Percentiles rank a stretch among this genome's conserved stretches.
Evolutionary conservation across 345 rosid species (phyloP).

Genomic region (Dipteronia dyeriana): DNA sequence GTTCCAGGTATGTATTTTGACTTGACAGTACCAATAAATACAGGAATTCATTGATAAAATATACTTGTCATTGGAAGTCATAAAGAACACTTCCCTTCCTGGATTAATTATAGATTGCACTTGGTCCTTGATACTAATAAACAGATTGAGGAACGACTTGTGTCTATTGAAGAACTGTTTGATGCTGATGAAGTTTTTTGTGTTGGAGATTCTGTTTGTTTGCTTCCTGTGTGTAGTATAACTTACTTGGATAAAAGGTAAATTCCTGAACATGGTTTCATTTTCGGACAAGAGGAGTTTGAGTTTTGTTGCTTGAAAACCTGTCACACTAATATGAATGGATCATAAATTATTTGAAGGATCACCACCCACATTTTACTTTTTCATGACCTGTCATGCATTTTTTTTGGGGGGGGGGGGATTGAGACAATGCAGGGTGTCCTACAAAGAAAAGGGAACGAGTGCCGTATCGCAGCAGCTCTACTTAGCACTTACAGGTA

Average conservation of each 20-base stretch:
- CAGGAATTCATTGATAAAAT: background rate
- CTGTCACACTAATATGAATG: background rate
- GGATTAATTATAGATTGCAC: background rate
- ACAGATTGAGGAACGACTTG: slow-evolving; percentile 37
- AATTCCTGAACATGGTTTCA: background rate
- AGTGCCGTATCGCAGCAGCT: slow-evolving; percentile 28
- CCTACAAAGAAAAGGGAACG: slow-evolving; percentile 23
- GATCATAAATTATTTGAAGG: too few species aligned
- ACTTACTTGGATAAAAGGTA: slow-evolving; percentile 33
- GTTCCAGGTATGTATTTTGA: slow-evolving; percentile 27
- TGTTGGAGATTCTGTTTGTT: slow-evolving; percentile 27
- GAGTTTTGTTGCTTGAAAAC: background rate
- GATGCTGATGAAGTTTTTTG: slow-evolving; percentile 40
- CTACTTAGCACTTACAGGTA: slow-evolving; percentile 15
- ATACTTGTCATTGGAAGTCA: background rate
- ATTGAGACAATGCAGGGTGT: slow-evolving; percentile 26
- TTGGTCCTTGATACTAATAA: slow-evolving; percentile 3
- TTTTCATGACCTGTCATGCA: background rate
- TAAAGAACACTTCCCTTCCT: background rate
- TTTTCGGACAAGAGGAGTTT: background rate
- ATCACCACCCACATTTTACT: too few species aligned
- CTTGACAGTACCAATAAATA: background rate
- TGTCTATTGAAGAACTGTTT: slow-evolving; percentile 36
- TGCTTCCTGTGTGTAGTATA: slow-evolving; percentile 33
- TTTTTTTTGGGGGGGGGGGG: background rate